Percentiles rank a stretch among this genome's conserved stretches.
These are phyloP conservation scores for Trichoderma asperellum DNA, from an alignment of 2,329 filamentous ascomycete genomes.

Conservation along the genomic window DNA sequence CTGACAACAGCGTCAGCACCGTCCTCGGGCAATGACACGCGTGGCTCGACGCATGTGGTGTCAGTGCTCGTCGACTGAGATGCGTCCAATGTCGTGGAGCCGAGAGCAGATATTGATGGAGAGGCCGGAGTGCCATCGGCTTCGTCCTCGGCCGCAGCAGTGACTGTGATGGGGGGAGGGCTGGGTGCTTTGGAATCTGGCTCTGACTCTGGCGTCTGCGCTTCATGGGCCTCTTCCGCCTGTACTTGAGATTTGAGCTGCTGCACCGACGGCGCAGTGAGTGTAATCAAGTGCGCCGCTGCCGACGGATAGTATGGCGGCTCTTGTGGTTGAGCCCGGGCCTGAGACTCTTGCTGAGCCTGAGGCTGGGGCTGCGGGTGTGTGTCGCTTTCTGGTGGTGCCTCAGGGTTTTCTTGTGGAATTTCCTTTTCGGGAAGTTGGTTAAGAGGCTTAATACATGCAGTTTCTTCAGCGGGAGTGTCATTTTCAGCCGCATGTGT, in stretches of 20 bases:
- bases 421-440: constrained; percentile 25
- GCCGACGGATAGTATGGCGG: constrained; percentile 22
- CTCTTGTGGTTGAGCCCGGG: background rate
- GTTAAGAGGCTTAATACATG: constrained; percentile 4
- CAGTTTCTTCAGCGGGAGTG: constrained; percentile 4
- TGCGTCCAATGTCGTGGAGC: constrained; percentile 10
- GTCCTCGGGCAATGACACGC: background rate
- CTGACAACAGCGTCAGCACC: background rate
- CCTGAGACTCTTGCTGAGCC: background rate
- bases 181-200: constrained; percentile 2
- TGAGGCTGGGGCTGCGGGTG: background rate
- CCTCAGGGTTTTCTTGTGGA: constrained; percentile 1
- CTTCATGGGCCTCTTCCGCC: background rate
- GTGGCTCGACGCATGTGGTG: constrained; percentile 4
- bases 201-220: background rate
- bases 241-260: background rate
- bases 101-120: constrained; percentile 6
- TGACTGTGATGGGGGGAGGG: background rate
- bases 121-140: constrained; percentile 7
- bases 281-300: constrained; percentile 12
- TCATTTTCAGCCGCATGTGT: background rate
- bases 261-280: background rate
- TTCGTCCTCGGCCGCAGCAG: background rate
- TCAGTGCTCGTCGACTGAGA: constrained; percentile 10
- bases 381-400: background rate